Evolutionary conservation across 192 early-diverging fungal genomes (phyloP), one percentile per base, ranked within the genome.

Genomic region (Mortierella claussenii): DNA sequence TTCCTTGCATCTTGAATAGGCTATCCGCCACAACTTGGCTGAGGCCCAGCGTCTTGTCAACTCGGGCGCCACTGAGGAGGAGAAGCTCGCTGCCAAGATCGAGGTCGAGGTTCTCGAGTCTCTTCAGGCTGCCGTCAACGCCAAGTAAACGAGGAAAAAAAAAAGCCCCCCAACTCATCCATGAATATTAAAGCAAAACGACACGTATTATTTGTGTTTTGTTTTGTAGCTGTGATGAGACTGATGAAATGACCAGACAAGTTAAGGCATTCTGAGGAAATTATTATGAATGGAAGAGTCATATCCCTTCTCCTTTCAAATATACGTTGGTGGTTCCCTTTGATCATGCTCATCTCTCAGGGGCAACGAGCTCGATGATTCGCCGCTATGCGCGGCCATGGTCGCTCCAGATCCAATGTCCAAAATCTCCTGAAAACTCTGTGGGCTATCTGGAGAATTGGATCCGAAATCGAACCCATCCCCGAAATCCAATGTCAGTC

Each of bases 21-120:
- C 92, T 40, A 88, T 94, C 44, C 88, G 88, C 55, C 47, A 87
- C 44, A 89, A 89, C 73, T 70, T 93, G 57, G 94, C 92, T 37
- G 93, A 96, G 69, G 94, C 95, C 40, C 90, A 91, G 79, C 90
- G 90, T 66, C 66, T 85, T 36, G 68, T 83, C 57, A 78, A 81
- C 60, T 79, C 87, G 21, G 83, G 82, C 32, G 86, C 85, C 60
- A 86, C 92, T 55, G 94, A 96, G 69, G 76, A 83, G 27, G 94
- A 93, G 62, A 92, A 92, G 86, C 86, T 88, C 59, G 86, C 82
- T 23, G 97, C 95, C 60, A 91, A 87, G 71, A 84, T 96, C 65
- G 93, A 98, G 83, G 65, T 94, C 20, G 95, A 97, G 80, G 88
- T 96, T 18, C 94, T 90, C 74, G 94, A 96, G 82, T 87, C 95